These are phyloP conservation scores for Knufia petricola DNA, from an alignment of 2,329 filamentous ascomycete genomes.

Conservation along the genomic window DNA sequence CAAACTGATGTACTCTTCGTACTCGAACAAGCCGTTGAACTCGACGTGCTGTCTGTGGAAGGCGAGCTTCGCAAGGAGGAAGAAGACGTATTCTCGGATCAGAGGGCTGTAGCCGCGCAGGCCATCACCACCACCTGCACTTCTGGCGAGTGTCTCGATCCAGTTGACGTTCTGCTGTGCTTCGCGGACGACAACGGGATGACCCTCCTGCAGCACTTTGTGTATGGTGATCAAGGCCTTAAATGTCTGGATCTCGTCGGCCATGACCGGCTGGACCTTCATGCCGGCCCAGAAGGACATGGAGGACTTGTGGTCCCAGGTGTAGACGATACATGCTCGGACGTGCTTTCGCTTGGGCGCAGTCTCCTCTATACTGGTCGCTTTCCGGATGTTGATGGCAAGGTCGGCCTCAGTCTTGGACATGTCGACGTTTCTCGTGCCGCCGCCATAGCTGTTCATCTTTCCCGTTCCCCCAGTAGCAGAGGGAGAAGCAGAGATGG, in stretches of 20 bases:
- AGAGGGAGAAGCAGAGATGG: slow-evolving; percentile 2
- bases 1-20: slow-evolving; percentile 96
- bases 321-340: slow-evolving; percentile 94
- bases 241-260: slow-evolving; percentile 97
- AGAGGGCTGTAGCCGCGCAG: slow-evolving; percentile 78
- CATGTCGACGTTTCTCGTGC: slow-evolving; percentile 21
- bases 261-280: slow-evolving; percentile 81
- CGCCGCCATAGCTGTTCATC: slow-evolving; percentile 16
- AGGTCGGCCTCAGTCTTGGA: slow-evolving; percentile 50
- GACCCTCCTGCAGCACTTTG: slow-evolving; percentile 94
- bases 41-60: slow-evolving; percentile 96
- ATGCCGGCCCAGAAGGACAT: slow-evolving; percentile 83
- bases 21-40: slow-evolving; percentile 96
- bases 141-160: slow-evolving; percentile 85
- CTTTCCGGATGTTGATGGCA: slow-evolving; percentile 58
- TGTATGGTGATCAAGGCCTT: slow-evolving; percentile 96
- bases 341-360: slow-evolving; percentile 67
- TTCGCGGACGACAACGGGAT: slow-evolving; percentile 77
- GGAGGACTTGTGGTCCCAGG: slow-evolving; percentile 97
- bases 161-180: slow-evolving; percentile 80
- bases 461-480: no score
- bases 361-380: slow-evolving; percentile 46
- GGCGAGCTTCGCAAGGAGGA: slow-evolving; percentile 83
- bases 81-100: slow-evolving; percentile 95
- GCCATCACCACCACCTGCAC: slow-evolving; percentile 64